Percentiles rank a stretch among this genome's conserved stretches.
Conservation (phyloP, 345 rosid genomes). For the Nasturtium officinale region DNA sequence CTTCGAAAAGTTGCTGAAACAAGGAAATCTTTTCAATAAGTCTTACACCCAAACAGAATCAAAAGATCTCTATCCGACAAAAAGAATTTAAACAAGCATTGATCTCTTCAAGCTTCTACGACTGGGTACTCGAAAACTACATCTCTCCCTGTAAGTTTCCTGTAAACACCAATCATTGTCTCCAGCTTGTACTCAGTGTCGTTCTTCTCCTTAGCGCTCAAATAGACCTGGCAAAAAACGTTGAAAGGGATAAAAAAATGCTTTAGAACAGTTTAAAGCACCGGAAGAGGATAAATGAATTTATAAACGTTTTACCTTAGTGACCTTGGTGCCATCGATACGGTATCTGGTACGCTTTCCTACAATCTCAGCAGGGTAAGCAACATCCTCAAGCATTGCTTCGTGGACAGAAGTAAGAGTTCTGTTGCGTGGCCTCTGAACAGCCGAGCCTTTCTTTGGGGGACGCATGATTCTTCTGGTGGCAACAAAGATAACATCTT, state of each 20-base stretch:
- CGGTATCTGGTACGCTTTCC: conserved; percentile 79
- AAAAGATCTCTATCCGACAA: conserved; percentile 29
- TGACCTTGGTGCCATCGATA: conserved; percentile 76
- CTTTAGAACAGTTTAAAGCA: not conserved
- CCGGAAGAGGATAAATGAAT: not conserved
- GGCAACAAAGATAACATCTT: conserved; percentile 76
- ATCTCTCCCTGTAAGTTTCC: conserved; percentile 85
- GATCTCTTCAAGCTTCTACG: conserved; percentile 55
- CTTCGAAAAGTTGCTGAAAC: not conserved
- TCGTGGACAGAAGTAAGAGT: conserved; percentile 84
- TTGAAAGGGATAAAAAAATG: not conserved
- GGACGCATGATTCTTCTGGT: conserved; percentile 81
- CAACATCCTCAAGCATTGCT: conserved; percentile 82
- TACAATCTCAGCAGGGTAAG: conserved; percentile 89
- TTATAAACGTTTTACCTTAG: conserved; percentile 50
- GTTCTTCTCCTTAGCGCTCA: conserved; percentile 79
- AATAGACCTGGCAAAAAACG: conserved; percentile 52
- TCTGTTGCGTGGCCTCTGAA: conserved; percentile 75
- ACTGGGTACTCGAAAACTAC: conserved; percentile 83
- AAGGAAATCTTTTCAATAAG: not conserved
- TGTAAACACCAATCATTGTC: conserved; percentile 72
- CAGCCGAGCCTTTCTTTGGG: conserved; percentile 96
- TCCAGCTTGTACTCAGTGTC: conserved; percentile 83
- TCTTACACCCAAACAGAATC: conserved; percentile 21
- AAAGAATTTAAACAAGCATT: conserved; percentile 22